Percentiles rank a stretch among this genome's conserved stretches.
phyloP scores from a whole-genome alignment of 768 basidiomycete species.

The Amyloporia xantha region DNA sequence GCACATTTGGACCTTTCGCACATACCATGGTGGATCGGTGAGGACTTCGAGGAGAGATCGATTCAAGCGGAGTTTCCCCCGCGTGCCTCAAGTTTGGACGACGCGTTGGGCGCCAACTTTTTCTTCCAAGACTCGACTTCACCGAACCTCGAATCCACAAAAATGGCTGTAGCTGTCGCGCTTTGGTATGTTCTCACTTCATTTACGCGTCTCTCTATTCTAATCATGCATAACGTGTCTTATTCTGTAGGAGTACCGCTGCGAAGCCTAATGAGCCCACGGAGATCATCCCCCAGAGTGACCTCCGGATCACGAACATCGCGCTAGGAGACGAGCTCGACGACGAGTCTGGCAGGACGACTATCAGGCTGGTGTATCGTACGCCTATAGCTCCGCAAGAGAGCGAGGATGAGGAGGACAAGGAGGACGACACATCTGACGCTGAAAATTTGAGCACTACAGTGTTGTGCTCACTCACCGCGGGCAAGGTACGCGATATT shows the following conservation, averaged over 20 bases:
- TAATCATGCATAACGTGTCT: not conserved
- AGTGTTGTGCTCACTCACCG: slow-evolving; percentile 72
- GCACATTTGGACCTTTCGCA: slow-evolving; percentile 1
- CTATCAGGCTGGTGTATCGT: slow-evolving; percentile 59
- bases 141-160: slow-evolving; percentile 9
- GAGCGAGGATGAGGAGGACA: slow-evolving; percentile 36
- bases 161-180: slow-evolving; percentile 58
- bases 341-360: slow-evolving; percentile 53
- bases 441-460: slow-evolving; percentile 35
- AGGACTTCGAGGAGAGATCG: slow-evolving; percentile 13
- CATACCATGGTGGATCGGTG: slow-evolving; percentile 13
- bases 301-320: slow-evolving; percentile 77
- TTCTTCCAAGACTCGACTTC: slow-evolving; percentile 8
- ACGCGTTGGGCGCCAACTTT: slow-evolving; percentile 15
- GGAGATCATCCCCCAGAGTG: slow-evolving; percentile 52
- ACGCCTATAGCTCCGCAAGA: slow-evolving; percentile 35
- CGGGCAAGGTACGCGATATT: slow-evolving; percentile 70
- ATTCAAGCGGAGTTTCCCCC: not conserved
- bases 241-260: slow-evolving; percentile 47
- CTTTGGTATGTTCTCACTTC: slow-evolving; percentile 47
- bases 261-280: slow-evolving; percentile 53
- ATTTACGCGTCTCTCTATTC: not conserved
- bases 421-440: slow-evolving; percentile 40
- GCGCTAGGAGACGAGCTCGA: slow-evolving; percentile 69
- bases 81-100: slow-evolving; percentile 11